Base-by-base conservation (phyloP, 2,329 filamentous ascomycete species). In the Colletotrichum sp. region DNA sequence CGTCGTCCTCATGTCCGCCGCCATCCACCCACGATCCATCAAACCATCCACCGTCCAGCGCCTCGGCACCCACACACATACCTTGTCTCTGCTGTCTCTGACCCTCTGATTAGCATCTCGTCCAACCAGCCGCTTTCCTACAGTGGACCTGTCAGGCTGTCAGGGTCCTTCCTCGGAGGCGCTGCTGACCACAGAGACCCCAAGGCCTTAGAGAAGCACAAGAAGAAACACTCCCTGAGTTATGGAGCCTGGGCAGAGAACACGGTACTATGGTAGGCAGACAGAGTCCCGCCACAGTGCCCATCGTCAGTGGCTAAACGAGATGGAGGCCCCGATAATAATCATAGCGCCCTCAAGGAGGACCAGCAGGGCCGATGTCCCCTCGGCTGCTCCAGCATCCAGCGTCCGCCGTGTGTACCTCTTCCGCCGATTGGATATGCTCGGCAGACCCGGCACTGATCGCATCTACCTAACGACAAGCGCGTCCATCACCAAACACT, bases 291-390 rank as follows among this genome's bases (percentile, higher is more conserved):
- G 56, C 58, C 62, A 68, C 32, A 48, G 64, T 65, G 48, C 62
- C 52, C 61, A 18, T 36, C 34, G 38, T 28, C 38, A 48, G 56
- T 72, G 43, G 62, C 36, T 64, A 58, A 66, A 32, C 60, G 28
- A 70, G 48, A 75, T 26, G 43, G 66, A 32, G 34, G 43, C 64
- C 58, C 73, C 73, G 70, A 73, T 58, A 73, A 69, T 61, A 66
- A 61, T 58, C 60, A 60, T 26, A 48, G 64, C 70, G 61, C 68
- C 21, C 38, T 21, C 43, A 5, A 64, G 18, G 38, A 73, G 64
- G 70, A 48, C 64, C 70, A 56, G 58, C 62, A 75, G 56, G 73
- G 56, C 73, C 73, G 73, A 60, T 72, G 55, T 66, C 52, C 56
- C 43, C 34, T 60, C 73, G 69, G 62, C 64, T 73, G 32, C 70